These are phyloP conservation scores for Exophiala dermatitidis DNA, from an alignment of 2,329 filamentous ascomycete species.

Conservation along the genomic window DNA sequence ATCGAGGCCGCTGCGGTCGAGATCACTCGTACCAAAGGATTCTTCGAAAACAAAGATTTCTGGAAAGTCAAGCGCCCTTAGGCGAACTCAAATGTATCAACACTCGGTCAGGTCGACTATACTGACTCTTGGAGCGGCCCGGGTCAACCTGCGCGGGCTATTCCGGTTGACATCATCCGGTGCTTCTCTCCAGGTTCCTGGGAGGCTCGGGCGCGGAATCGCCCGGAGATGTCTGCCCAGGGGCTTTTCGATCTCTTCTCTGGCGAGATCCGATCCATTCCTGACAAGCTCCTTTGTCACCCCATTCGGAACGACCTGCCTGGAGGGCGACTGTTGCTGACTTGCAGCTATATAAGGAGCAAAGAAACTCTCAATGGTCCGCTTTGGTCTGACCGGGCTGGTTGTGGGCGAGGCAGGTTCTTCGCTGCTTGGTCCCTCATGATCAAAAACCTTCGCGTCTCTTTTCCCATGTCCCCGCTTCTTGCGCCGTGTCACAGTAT, in stretches of 20 bases:
- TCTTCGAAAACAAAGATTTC: slow-evolving; percentile 35
- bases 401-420: background rate
- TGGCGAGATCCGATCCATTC: slow-evolving; percentile 7
- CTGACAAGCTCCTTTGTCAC: background rate
- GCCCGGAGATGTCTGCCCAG: slow-evolving; percentile 24
- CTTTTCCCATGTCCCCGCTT: background rate
- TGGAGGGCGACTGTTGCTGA: background rate
- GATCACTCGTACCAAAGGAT: slow-evolving; percentile 41
- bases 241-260: slow-evolving; percentile 1
- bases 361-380: slow-evolving; percentile 18
- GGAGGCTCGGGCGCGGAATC: slow-evolving; percentile 31
- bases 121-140: slow-evolving; percentile 17
- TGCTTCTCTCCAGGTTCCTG: slow-evolving; percentile 32
- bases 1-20: slow-evolving; percentile 45
- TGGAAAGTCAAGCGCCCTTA: slow-evolving; percentile 27
- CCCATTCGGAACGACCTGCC: background rate
- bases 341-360: slow-evolving; percentile 9
- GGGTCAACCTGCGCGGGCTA: background rate
- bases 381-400: background rate
- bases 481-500: slow-evolving; percentile 5
- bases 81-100: slow-evolving; percentile 5
- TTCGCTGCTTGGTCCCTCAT: background rate
- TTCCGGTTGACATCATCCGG: slow-evolving; percentile 18
- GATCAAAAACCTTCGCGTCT: background rate
- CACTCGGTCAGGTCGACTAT: slow-evolving; percentile 24